Evolutionary conservation across 176 grass and related monocot genomes (phyloP), one percentile per base, ranked within the genome.

Genomic region (Bromus sterilis): DNA sequence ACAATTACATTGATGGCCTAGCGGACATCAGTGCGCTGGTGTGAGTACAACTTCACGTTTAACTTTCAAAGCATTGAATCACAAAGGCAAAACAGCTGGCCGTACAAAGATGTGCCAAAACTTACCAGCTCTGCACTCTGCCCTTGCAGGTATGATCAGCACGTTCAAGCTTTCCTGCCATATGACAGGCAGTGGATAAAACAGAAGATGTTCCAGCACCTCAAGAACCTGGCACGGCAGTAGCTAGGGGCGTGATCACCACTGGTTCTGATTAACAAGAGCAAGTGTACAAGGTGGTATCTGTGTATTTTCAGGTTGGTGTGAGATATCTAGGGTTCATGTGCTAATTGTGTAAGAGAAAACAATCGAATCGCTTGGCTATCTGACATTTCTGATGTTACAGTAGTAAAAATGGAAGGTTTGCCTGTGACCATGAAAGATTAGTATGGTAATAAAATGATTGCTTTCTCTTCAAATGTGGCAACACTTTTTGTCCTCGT

Each of bases 151-250:
- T 97, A 79, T 21, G 94, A 97, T 48, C 78, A 89, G 33, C 87
- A 89, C 15, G 82, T 97, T 41, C 84, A 90, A n/a, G 91, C 91
- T 23, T 97, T 87, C 69, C 78, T 97, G 25, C 88, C 91, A 12
- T 97, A 89, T 14, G 91, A 97, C 46, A 78, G 91, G 43, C 91
- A 91, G 60, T 97, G 94, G 94, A 97, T 97, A 85, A 94, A 97
- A 46, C 85, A 91, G 44, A 89, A 82, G 78, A 74, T 91, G 33
- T 91, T 93, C 55, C 94, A 91, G 75, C 91, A 89, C 78, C 89
- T 97, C 24, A 90, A 85, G 91, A 80, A 65, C 73, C 78, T 91
- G 26, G 94, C 91, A 0, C 78, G 79, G 41, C 66, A 84, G 11
- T 93, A 80, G 67, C 24, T 37, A 71, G 56, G 18, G n/a, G 21